Percentiles rank a stretch among this genome's conserved stretches.
Conservation (phyloP, 441 rosid species). For the Eutrema salsugineum region DNA sequence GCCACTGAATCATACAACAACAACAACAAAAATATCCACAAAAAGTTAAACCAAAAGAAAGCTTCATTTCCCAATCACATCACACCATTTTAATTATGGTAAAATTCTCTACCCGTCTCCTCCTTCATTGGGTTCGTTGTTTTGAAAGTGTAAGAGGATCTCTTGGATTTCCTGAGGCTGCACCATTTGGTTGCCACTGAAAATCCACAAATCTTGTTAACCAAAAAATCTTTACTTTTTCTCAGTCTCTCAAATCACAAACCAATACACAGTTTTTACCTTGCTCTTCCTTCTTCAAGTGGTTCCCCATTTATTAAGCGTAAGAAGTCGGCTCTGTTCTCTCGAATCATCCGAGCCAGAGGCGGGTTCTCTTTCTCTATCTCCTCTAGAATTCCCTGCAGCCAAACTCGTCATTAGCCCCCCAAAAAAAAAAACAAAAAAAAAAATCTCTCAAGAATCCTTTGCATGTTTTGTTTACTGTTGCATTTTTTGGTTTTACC, state of each 20-base stretch:
- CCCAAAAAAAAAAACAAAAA: no score
- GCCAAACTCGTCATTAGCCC: no score
- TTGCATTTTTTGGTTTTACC: background rate
- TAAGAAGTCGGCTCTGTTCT: constrained; percentile 62
- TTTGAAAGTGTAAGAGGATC: constrained; percentile 57
- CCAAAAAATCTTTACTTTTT: background rate
- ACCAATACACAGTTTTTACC: constrained; percentile 36
- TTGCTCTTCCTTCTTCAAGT: constrained; percentile 64
- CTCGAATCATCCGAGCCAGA: constrained; percentile 61
- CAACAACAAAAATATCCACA: background rate
- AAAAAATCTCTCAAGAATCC: no score
- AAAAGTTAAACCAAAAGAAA: background rate
- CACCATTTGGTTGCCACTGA: background rate
- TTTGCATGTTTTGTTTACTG: no score
- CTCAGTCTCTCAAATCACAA: background rate
- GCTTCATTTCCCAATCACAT: background rate
- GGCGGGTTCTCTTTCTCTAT: constrained; percentile 63
- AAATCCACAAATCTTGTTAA: background rate
- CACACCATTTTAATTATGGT: background rate
- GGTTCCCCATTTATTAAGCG: constrained; percentile 59
- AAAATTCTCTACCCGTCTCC: background rate
- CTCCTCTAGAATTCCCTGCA: background rate
- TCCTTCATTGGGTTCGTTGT: constrained; percentile 19
- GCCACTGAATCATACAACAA: background rate
- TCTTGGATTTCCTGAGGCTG: constrained; percentile 36